Evolutionary conservation across 2,329 filamentous ascomycete genomes (phyloP).

Genomic region (Alternaria conjuncta): DNA sequence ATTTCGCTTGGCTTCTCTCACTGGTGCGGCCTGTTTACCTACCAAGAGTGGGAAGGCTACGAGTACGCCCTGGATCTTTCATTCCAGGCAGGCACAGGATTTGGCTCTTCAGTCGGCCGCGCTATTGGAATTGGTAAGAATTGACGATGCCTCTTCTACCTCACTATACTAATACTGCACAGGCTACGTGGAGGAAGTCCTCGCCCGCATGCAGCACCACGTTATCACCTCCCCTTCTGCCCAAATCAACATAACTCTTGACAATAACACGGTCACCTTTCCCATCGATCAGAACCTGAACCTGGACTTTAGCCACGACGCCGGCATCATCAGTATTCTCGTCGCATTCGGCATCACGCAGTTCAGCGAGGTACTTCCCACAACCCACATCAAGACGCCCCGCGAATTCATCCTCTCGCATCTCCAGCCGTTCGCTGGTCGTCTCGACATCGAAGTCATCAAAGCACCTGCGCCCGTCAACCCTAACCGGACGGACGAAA

Average conservation of each 20-base stretch:
- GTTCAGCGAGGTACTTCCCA: slow-evolving; percentile 66
- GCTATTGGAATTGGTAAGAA: slow-evolving; percentile 73
- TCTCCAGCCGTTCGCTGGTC: slow-evolving; percentile 73
- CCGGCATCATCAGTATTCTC: slow-evolving; percentile 72
- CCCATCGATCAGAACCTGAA: slow-evolving; percentile 76
- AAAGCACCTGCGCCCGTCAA: slow-evolving; percentile 67
- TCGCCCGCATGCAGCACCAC: slow-evolving; percentile 73
- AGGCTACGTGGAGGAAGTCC: slow-evolving; percentile 69
- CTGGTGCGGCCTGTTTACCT: slow-evolving; percentile 78
- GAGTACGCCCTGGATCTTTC: slow-evolving; percentile 73
- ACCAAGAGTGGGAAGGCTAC: slow-evolving; percentile 75
- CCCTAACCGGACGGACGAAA: slow-evolving; percentile 24
- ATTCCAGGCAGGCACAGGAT: slow-evolving; percentile 68
- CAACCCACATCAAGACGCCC: slow-evolving; percentile 62
- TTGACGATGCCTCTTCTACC: background rate
- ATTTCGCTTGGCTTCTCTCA: slow-evolving; percentile 76
- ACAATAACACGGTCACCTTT: slow-evolving; percentile 72
- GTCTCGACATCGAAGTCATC: slow-evolving; percentile 78
- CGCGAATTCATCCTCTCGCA: slow-evolving; percentile 69
- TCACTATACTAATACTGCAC: background rate
- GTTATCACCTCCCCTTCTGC: slow-evolving; percentile 52
- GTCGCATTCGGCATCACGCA: slow-evolving; percentile 76
- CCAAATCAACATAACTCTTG: slow-evolving; percentile 70
- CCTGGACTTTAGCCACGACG: slow-evolving; percentile 80
- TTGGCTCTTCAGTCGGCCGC: slow-evolving; percentile 69